Base-by-base conservation (phyloP, 768 basidiomycete species). In the Phylloporus rhodoxanthus region DNA sequence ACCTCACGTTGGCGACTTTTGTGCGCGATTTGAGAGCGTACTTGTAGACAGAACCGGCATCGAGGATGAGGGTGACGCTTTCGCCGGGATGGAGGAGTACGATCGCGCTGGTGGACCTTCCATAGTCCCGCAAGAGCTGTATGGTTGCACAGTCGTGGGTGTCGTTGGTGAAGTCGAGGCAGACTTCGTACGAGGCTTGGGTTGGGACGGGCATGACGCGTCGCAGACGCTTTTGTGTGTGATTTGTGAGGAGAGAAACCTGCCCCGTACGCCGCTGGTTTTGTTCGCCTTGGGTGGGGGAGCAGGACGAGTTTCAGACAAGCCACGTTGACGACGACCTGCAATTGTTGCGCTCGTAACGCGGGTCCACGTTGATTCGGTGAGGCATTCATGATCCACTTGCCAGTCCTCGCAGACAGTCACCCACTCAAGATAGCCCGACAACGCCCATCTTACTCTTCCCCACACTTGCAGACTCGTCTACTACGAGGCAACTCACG, bases 1-100 rank as follows among this genome's bases (percentile, higher is more conserved):
- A 85, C 84, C 82, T 83, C 66, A 87, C 76, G 62, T 82, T 81
- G 50, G 77, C 81, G 25, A 85, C 83, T 59, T 80, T 81, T 43
- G 78, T 76, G 55, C 74, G 76, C 53, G 75, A 74, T 65, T 85
- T 85, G 51, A 87, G 69, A 30, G 80, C 82, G 64, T 87, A 85
- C 59, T 77, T 76, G 70, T 87, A 87, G 33, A 79, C 68, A 19
- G 76, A 75, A 6, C 85, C 84, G 17, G 85, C 82, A 58, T 85
- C 82, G 54, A 87, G 74, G 52, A 87, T 74, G 50, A 85, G 73
- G 28, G 81, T 81, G 48, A 87, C 70, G 37, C 75, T 77, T 61
- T 87, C 84, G 42, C 77, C 73, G 4, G 84, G 83, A 50, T 77
- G 73, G 34, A 87, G 70, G 23, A 85, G 61, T 40, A 84, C 73